A percentile compares a stretch with the other conserved stretches of the same genome.
Evolutionary conservation across 2,329 filamentous ascomycete genomes (phyloP).

Genomic region (Phoma sp.): DNA sequence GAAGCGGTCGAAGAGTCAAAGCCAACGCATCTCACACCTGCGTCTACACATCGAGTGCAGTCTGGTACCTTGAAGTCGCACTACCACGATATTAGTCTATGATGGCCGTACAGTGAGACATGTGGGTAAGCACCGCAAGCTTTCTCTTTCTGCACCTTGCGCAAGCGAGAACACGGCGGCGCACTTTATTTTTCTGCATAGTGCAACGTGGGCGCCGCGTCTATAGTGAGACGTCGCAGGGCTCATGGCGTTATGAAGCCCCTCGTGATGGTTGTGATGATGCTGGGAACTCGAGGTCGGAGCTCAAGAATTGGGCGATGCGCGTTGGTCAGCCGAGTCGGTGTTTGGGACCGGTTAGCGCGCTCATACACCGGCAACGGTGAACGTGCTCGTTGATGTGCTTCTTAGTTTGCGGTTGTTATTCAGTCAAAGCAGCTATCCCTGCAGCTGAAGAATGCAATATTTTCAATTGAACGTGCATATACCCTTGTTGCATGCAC

Average conservation of each 20-base stretch:
- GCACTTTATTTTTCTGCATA: conserved; percentile 46
- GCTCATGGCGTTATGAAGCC: conserved; percentile 30
- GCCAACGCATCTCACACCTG: conserved; percentile 41
- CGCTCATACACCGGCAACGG: conserved; percentile 6
- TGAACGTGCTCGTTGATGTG: background rate
- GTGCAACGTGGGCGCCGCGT: conserved; percentile 22
- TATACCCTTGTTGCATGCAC: background rate
- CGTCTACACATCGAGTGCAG: conserved; percentile 44
- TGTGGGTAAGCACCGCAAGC: conserved; percentile 38
- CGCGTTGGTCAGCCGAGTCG: conserved; percentile 13
- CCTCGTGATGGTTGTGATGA: conserved; percentile 17
- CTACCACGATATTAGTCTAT: conserved; percentile 33
- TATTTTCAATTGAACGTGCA: conserved; percentile 1
- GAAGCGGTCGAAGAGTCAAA: conserved; percentile 46
- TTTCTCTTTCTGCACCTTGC: conserved; percentile 47
- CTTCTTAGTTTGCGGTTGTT: conserved; percentile 1
- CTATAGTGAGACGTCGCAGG: conserved; percentile 20
- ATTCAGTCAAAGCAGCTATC: background rate
- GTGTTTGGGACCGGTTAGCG: conserved; percentile 9
- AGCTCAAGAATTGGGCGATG: conserved; percentile 2
- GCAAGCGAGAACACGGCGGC: conserved; percentile 46
- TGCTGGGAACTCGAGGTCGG: conserved; percentile 19
- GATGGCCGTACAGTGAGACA: conserved; percentile 12
- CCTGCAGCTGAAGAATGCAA: conserved; percentile 5
- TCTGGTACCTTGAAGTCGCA: conserved; percentile 47